Conservation (phyloP, 2,329 filamentous ascomycete genomes). For the Pseudogymnoascus sp. region DNA sequence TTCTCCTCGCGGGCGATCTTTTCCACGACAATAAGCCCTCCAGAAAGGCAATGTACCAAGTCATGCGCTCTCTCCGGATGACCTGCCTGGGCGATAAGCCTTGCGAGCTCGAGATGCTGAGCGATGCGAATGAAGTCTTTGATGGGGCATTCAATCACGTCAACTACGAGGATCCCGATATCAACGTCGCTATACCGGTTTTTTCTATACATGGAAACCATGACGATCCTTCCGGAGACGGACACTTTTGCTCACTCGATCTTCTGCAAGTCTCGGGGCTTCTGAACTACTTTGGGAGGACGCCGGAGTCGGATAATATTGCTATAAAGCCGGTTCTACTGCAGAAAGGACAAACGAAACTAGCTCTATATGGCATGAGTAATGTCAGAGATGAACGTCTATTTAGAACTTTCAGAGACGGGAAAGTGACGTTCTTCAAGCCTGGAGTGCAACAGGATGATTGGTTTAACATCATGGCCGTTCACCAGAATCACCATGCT, state of each 20-base stretch:
- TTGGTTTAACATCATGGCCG: slow-evolving; percentile 92
- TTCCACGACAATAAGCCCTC: slow-evolving; percentile 99
- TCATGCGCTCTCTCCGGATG: slow-evolving; percentile 87
- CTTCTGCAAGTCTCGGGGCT: slow-evolving; percentile 83
- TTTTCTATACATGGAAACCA: slow-evolving; percentile 99
- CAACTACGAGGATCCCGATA: slow-evolving; percentile 95
- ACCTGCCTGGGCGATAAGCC: slow-evolving; percentile 94
- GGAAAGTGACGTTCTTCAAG: slow-evolving; percentile 87
- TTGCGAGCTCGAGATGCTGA: slow-evolving; percentile 88
- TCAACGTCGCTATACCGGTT: slow-evolving; percentile 93
- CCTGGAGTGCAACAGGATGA: slow-evolving; percentile 71
- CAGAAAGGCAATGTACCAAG: slow-evolving; percentile 90
- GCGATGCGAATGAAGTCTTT: slow-evolving; percentile 86
- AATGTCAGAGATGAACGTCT: slow-evolving; percentile 94
- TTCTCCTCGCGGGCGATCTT: slow-evolving; percentile 84
- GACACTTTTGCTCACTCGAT: slow-evolving; percentile 83
- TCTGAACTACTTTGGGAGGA: slow-evolving; percentile 91
- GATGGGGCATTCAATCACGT: slow-evolving; percentile 84
- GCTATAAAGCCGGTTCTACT: slow-evolving; percentile 82
- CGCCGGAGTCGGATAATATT: slow-evolving; percentile 88
- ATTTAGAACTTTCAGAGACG: slow-evolving; percentile 86
- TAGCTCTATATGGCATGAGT: slow-evolving; percentile 87
- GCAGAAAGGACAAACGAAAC: slow-evolving; percentile 86
- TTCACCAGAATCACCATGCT: slow-evolving; percentile 93
- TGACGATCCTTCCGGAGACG: slow-evolving; percentile 95